These are phyloP conservation scores for Chaetoscypha palmicola DNA, from an alignment of 2,329 filamentous ascomycete genomes.

Conservation along the genomic window DNA sequence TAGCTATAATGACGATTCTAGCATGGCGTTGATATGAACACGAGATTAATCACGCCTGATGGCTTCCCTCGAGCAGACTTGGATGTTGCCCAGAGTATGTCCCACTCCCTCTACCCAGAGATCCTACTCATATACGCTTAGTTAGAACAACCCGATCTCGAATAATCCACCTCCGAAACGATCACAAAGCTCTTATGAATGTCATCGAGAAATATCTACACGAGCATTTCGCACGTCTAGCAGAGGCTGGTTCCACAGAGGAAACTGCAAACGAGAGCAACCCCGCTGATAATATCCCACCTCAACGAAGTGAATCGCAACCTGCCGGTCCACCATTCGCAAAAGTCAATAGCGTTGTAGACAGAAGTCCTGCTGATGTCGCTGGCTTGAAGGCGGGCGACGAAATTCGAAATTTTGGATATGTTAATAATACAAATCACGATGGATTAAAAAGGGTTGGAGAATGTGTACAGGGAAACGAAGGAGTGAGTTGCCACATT, in stretches of 20 bases:
- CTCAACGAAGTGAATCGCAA: slow-evolving; percentile 32
- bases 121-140: slow-evolving; percentile 32
- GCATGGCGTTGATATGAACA: slow-evolving; percentile 93
- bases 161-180: slow-evolving; percentile 84
- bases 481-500: slow-evolving; percentile 55
- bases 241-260: slow-evolving; percentile 34
- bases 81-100: slow-evolving; percentile 84
- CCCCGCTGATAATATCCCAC: slow-evolving; percentile 22
- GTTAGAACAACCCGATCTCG: slow-evolving; percentile 88
- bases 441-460: slow-evolving; percentile 79
- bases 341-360: slow-evolving; percentile 76
- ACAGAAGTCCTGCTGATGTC: slow-evolving; percentile 70
- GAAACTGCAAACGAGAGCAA: slow-evolving; percentile 20
- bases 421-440: slow-evolving; percentile 76
- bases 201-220: slow-evolving; percentile 81
- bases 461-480: slow-evolving; percentile 83
- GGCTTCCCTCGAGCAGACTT: slow-evolving; percentile 91
- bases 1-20: too few species aligned
- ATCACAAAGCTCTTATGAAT: slow-evolving; percentile 85
- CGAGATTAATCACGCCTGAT: slow-evolving; percentile 76
- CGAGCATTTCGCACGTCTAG: slow-evolving; percentile 72
- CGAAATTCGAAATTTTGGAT: slow-evolving; percentile 76
- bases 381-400: slow-evolving; percentile 80
- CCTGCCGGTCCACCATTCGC: slow-evolving; percentile 65
- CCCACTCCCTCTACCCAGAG: slow-evolving; percentile 3